These are phyloP conservation scores for Coccomyxa subellipsoidea DNA, from an alignment of 163 green algal genomes.

Conservation along the genomic window DNA sequence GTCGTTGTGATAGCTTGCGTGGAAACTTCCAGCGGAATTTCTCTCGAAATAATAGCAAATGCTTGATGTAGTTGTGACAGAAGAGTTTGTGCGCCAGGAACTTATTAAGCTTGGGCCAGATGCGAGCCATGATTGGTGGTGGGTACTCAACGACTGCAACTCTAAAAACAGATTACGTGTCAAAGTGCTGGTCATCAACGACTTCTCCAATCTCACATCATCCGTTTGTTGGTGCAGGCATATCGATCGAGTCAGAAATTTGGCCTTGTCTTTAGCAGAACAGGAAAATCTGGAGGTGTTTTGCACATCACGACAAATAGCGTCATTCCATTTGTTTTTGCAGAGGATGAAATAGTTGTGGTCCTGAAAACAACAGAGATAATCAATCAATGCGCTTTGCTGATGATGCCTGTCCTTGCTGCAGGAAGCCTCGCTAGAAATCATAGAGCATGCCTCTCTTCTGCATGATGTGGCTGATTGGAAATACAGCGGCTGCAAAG, in stretches of 20 bases:
- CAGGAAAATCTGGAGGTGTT: not conserved
- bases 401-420: not conserved
- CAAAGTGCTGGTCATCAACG: not conserved
- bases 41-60: not conserved
- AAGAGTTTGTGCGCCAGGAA: not conserved
- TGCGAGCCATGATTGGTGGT: conserved; percentile 7
- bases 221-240: not conserved
- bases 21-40: too few species aligned
- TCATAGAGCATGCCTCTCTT: conserved; percentile 58
- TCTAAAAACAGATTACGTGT: not conserved
- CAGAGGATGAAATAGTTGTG: not conserved
- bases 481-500: conserved; percentile 56
- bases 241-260: not conserved
- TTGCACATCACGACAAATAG: not conserved
- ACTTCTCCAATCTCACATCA: not conserved
- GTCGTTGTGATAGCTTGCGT: too few species aligned
- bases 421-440: conserved; percentile 23
- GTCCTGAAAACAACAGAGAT: not conserved
- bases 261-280: not conserved
- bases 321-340: too few species aligned
- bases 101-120: not conserved
- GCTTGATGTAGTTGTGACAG: conserved; percentile 14
- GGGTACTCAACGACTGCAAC: not conserved
- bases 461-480: conserved; percentile 70
- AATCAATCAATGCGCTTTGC: too few species aligned